Conservation (phyloP, 176 grass and related monocot species). For the Thalia dealbata region DNA sequence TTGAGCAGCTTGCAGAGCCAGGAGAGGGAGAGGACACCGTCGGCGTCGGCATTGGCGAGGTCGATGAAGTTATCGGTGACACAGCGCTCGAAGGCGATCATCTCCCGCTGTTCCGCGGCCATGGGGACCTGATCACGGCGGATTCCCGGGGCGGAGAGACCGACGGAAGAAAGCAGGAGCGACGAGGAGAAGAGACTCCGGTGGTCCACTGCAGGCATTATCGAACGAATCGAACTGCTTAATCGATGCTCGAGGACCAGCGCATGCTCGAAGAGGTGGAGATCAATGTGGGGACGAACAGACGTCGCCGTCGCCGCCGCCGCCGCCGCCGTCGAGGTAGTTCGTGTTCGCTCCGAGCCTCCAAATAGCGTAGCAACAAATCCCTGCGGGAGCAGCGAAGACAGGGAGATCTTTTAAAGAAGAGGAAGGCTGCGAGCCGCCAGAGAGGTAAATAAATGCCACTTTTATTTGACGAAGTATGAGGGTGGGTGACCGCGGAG, state of each 20-base stretch:
- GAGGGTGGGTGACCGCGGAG: too few species aligned
- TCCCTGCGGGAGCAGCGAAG: too few species aligned
- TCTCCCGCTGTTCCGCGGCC: constrained; percentile 21
- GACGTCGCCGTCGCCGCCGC: neutral
- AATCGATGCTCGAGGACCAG: neutral
- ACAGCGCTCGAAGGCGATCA: constrained; percentile 56
- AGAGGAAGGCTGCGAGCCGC: neutral
- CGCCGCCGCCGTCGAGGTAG: neutral
- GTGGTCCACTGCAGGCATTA: constrained; percentile 70
- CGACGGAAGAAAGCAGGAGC: constrained; percentile 25
- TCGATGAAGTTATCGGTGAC: constrained; percentile 36
- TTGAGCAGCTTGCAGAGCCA: constrained; percentile 78
- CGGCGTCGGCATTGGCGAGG: constrained; percentile 18
- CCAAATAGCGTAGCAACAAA: neutral
- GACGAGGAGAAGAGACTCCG: constrained; percentile 51
- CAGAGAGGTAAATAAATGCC: too few species aligned
- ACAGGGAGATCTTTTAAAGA: too few species aligned
- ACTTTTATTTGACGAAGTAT: too few species aligned
- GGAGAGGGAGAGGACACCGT: constrained; percentile 33
- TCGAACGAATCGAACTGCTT: neutral
- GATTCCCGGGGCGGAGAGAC: constrained; percentile 49
- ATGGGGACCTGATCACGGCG: constrained; percentile 40
- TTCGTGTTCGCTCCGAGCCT: neutral
- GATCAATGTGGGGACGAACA: neutral
- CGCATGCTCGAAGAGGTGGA: too few species aligned